Base-by-base conservation (phyloP, 1,284 basidiomycete species). In the Ustilago curta region DNA sequence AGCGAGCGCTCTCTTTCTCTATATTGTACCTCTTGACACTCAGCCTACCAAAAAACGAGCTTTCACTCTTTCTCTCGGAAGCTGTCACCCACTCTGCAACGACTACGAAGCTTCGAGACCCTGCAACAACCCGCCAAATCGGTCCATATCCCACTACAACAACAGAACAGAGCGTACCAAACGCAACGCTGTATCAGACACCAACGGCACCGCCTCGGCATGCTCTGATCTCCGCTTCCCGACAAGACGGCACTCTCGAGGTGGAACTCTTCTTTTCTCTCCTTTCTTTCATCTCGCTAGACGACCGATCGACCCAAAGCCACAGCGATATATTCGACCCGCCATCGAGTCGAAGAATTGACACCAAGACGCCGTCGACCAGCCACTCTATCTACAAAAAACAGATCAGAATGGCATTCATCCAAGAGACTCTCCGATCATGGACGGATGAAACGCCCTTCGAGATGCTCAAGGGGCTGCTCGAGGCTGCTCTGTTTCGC, bases 401-500 rank as follows among this genome's bases (percentile, higher is more conserved):
- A 2, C 4, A 6, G n/a, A 16, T n/a, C 54, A 61, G 29, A 8
- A 75, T 70, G 72, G 18, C 55, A 2, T 23, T 21, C 32, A 48
- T 70, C 21, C 27, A 49, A 39, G 43, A 66, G 2, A 29, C 56
- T 19, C 7, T 21, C 18, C 63, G 49, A 12, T 55, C 59, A 8
- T 63, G 56, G 48, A 42, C 54, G 43, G 40, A 70, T n/a, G 52
- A 37, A 18, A 29, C 37, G 1, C 40, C 54, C 2, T 9, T 63
- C 14, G 32, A 31, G 12, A 54, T 49, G 5, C 25, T 57, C 23
- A 63, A 51, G 35, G 27, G 19, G 5, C 25, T 60, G 7, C 63
- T 75, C 45, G 67, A 75, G 50, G 39, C 72, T 0, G 59, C 59
- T 1, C 27, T 75, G 32, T 75, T 75, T 23, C 67, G 63, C 45